Base-by-base conservation (phyloP, 371 early-diverging fungal species). In the Syncephalis fuscata region DNA sequence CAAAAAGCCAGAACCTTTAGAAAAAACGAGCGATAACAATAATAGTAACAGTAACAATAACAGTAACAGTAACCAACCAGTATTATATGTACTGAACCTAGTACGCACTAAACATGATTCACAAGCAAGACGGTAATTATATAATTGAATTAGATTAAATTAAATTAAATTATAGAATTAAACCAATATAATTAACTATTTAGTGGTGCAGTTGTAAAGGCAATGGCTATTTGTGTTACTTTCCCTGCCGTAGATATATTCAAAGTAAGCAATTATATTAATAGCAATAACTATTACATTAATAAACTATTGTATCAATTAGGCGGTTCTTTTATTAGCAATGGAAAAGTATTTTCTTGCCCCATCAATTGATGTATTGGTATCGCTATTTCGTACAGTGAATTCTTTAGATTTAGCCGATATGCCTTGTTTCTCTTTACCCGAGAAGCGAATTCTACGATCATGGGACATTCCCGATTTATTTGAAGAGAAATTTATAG, bases 241-340 rank as follows among this genome's bases (percentile, higher is more conserved):
- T 82, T 88, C 57, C 83, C 79, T 50, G 92, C 82, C 62, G 68
- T 93, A 24, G 89, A 92, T 59, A 86, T 89, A 3, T 93, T 89
- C 67, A 90, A 89, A 75, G 92, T 82, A 68, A 42, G 16, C 48
- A 4, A 11, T 27, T 45, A n/a, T 26, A 42, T 32, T 20, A 15
- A 27, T 40, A 16, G 10, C 23, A 36, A 22, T 22, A 11, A 15
- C 26, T 43, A 36, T 10, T 39, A 1, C 19, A 15, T 10, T 15
- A 37, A 15, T 17, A 15, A 20, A 46, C 19, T 22, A 1, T 1
- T 19, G 20, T 20, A 37, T 49, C 2, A 17, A 51, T 19, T 55
- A 87, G 86, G 90, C 93, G 4, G 75, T 88, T 1, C 64, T 95
- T 14, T 55, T 90, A 51, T 63, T 92, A 40, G 92, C 92, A 0